Base-by-base conservation (phyloP, 257 asterid genomes). In the Ehretia macrophylla region DNA sequence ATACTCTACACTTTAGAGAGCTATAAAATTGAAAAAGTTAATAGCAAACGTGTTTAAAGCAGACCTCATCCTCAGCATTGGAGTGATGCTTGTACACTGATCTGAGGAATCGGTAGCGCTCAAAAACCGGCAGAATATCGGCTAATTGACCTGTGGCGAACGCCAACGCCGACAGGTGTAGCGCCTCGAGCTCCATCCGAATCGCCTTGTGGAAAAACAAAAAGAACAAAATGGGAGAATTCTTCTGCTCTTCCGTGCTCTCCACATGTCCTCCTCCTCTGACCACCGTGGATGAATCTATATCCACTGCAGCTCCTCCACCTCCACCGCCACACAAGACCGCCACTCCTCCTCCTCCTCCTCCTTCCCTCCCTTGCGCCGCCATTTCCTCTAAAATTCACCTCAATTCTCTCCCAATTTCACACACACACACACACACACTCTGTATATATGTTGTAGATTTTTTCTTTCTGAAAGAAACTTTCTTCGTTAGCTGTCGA, bases 51-150 rank as follows among this genome's bases (percentile, higher is more conserved):
- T 50, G 22, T 17, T 50, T 44, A 51, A 56, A 38, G 22, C 38
- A 17, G 32, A 76, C 83, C 83, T 78, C 83, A 64, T 78, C 83
- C 40, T 78, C 83, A 58, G 83, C 83, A 59, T 70, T 58, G 21
- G 77, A 70, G 51, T 77, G 83, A 44, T 77, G 83, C 70, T 74
- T 70, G 57, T 78, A 78, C 32, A 78, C 71, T 57, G 68, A 70
- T 60, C 77, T 67, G 39, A 78, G 77, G 51, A 74, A 74, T 37
- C 72, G 70, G 62, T 70, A 78, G 21, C 75, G 71, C 63, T 67
- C 72, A 14, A 67, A 49, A 66, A 78, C 60, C 32, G 70, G 62
- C 63, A 64, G 66, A 48, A 78, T 74, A 14, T 74, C 83, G 1
- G 60, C 65, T 51, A 59, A 49, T 35, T 67, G 60, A 16, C 79